Percentiles rank a stretch among this genome's conserved stretches.
These are phyloP conservation scores for California macrophylla DNA, from an alignment of 441 rosid genomes.

Conservation along the genomic window DNA sequence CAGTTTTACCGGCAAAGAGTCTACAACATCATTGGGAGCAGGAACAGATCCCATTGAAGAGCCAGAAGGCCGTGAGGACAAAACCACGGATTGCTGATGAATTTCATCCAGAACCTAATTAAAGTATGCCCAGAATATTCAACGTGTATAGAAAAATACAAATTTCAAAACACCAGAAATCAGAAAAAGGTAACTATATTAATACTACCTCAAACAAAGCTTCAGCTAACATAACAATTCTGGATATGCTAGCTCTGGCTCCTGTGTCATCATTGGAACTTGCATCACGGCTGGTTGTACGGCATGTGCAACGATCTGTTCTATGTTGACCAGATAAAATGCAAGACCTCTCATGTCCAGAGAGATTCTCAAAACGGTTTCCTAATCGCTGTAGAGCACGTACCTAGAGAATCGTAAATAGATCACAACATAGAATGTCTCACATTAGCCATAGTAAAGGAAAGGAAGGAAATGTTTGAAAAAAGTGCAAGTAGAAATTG, in stretches of 20 bases:
- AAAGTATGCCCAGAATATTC: conserved; percentile 20
- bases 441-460: conserved; percentile 10
- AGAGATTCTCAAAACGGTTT: conserved; percentile 79
- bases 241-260: conserved; percentile 66
- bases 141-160: conserved; percentile 21
- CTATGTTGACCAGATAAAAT: conserved; percentile 80
- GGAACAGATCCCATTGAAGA: conserved; percentile 93
- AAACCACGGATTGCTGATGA: conserved; percentile 92
- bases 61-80: conserved; percentile 76
- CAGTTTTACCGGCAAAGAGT: conserved; percentile 55
- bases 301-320: conserved; percentile 78
- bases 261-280: conserved; percentile 52
- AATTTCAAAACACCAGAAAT: background rate
- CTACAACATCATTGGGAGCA: conserved; percentile 86
- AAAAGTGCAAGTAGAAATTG: background rate
- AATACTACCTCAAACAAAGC: background rate
- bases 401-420: conserved; percentile 37
- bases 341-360: conserved; percentile 86
- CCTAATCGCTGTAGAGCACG: conserved; percentile 92
- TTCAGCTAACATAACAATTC: background rate
- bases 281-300: conserved; percentile 39
- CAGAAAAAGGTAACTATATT: background rate
- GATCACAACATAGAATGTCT: conserved; percentile 19
- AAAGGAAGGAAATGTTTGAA: background rate
- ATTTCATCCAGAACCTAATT: conserved; percentile 96